phyloP scores from a whole-genome alignment of 805 yeast species.

The Metschnikowia similis region DNA sequence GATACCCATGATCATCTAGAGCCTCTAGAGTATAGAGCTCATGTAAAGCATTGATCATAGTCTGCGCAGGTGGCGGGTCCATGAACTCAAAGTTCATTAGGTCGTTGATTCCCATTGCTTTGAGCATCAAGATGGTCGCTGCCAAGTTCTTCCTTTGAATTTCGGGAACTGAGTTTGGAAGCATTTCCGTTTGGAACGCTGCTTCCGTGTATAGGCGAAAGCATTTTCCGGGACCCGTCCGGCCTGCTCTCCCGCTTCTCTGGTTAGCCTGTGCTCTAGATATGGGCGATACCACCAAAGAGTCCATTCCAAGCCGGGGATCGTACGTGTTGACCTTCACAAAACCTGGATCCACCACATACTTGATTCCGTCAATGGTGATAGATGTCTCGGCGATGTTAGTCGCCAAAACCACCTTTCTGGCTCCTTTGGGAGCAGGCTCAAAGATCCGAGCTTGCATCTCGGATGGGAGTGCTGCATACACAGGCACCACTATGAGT shows the following conservation, averaged over 20 bases:
- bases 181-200: conserved; percentile 74
- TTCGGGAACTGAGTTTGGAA: conserved; percentile 81
- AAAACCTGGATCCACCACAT: conserved; percentile 92
- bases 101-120: conserved; percentile 88
- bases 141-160: conserved; percentile 85
- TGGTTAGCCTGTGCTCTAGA: conserved; percentile 96
- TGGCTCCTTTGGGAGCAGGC: conserved; percentile 74
- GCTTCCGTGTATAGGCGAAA: conserved; percentile 84
- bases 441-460: conserved; percentile 86
- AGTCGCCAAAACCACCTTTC: conserved; percentile 92
- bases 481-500: conserved; percentile 77
- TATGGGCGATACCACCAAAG: conserved; percentile 75
- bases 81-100: conserved; percentile 78
- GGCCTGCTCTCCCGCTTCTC: conserved; percentile 95
- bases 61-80: conserved; percentile 83
- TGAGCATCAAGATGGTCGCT: conserved; percentile 75
- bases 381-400: conserved; percentile 97
- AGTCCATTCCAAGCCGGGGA: conserved; percentile 87
- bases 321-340: conserved; percentile 88
- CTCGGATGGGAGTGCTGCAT: conserved; percentile 87
- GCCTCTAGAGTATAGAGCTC: conserved; percentile 83
- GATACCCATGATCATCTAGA: conserved; percentile 66
- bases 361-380: conserved; percentile 89
- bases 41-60: conserved; percentile 73
- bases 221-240: conserved; percentile 95